These are phyloP conservation scores for Mycena amicta DNA, from an alignment of 768 basidiomycete genomes.

Conservation along the genomic window DNA sequence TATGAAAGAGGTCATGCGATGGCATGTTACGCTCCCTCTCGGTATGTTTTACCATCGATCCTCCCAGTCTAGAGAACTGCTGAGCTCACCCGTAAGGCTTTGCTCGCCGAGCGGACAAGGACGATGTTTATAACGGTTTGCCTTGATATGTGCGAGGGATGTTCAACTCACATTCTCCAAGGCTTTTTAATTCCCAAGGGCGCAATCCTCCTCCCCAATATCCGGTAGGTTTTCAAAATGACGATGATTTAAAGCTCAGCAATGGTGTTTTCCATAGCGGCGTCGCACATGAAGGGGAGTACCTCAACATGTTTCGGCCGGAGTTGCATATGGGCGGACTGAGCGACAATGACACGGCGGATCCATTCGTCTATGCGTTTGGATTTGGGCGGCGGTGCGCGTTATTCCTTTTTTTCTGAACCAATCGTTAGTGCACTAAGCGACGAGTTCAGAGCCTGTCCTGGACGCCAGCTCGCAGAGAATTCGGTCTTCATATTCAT, in stretches of 20 bases:
- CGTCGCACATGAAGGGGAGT: slow-evolving; percentile 1
- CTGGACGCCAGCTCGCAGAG: slow-evolving; percentile 6
- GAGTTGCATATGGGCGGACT: not conserved
- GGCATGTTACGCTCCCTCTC: slow-evolving; percentile 30
- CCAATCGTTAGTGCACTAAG: too few species aligned
- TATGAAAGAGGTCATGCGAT: slow-evolving; percentile 33
- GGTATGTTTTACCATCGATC: too few species aligned
- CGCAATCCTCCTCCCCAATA: slow-evolving; percentile 1
- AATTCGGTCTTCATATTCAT: slow-evolving; percentile 11
- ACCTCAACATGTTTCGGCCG: not conserved
- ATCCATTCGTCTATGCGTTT: slow-evolving; percentile 6
- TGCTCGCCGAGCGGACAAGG: slow-evolving; percentile 3
- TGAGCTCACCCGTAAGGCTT: not conserved
- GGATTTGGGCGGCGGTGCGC: slow-evolving; percentile 1
- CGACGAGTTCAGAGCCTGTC: not conserved
- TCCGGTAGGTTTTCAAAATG: not conserved
- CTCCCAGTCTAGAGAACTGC: not conserved
- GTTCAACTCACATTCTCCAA: not conserved
- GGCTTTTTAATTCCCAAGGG: slow-evolving; percentile 5
- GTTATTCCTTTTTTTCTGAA: not conserved
- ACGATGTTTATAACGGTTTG: slow-evolving; percentile 5
- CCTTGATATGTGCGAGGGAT: not conserved
- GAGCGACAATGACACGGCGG: not conserved
- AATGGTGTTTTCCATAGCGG: not conserved
- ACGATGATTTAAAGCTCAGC: not conserved